Percentiles rank a stretch among this genome's conserved stretches.
phyloP scores from a whole-genome alignment of 2,329 filamentous ascomycete genomes.

The Fusarium duplospermum region DNA sequence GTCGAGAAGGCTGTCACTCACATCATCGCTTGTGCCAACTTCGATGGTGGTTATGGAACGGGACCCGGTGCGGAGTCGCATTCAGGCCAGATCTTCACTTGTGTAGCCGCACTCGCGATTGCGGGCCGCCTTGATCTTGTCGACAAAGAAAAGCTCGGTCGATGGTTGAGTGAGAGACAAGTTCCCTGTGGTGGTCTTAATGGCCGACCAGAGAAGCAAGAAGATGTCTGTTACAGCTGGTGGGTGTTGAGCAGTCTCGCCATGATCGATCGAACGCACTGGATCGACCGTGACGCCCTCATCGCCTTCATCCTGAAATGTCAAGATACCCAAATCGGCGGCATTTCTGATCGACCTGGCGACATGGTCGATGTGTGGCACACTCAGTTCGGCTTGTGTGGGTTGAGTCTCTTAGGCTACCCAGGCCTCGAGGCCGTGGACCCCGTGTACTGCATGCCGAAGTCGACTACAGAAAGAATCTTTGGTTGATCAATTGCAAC shows the following conservation, averaged over 20 bases:
- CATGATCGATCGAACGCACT: constrained; percentile 88
- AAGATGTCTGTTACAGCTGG: constrained; percentile 99
- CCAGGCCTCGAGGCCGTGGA: constrained; percentile 84
- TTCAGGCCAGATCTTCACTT: constrained; percentile 95
- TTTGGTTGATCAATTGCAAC: constrained; percentile 51
- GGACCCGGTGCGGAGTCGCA: constrained; percentile 93
- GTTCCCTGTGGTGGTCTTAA: constrained; percentile 89
- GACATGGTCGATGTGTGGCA: constrained; percentile 99
- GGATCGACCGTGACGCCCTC: constrained; percentile 89
- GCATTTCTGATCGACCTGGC: constrained; percentile 89
- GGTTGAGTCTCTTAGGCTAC: constrained; percentile 84
- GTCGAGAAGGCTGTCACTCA: constrained; percentile 83
- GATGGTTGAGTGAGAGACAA: constrained; percentile 95
- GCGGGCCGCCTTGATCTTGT: constrained; percentile 84
- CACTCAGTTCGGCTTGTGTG: constrained; percentile 88
- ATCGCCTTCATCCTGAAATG: constrained; percentile 85
- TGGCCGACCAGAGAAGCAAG: constrained; percentile 92
- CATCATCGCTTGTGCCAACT: constrained; percentile 86
- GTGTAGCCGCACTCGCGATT: constrained; percentile 87
- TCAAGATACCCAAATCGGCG: constrained; percentile 86
- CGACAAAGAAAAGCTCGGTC: constrained; percentile 82
- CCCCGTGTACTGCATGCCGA: constrained; percentile 88
- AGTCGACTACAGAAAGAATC: constrained; percentile 71
- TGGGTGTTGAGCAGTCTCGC: constrained; percentile 94
- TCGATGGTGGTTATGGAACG: constrained; percentile 93